Evolutionary conservation across 2,329 filamentous ascomycete species (phyloP).

Genomic region (Laburnicola sp.): DNA sequence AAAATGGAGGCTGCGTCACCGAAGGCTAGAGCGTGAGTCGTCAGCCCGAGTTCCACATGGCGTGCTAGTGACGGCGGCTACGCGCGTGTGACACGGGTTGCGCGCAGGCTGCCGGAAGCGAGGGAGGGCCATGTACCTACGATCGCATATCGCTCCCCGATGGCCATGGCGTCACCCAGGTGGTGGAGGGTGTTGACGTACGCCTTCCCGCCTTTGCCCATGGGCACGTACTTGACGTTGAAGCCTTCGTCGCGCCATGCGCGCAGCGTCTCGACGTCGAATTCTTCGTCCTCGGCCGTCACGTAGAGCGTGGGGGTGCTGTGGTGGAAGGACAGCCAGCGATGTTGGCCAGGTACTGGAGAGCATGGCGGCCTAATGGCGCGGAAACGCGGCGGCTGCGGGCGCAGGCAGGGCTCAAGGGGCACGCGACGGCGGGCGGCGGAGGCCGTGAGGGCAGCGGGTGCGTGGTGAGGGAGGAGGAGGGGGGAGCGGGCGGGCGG

Average conservation of each 20-base stretch:
- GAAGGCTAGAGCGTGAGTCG: constrained; percentile 53
- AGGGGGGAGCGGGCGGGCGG: neutral
- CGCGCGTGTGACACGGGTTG: constrained; percentile 1
- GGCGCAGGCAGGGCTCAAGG: neutral
- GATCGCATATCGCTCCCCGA: constrained; percentile 65
- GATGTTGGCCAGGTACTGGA: constrained; percentile 41
- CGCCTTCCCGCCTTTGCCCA: constrained; percentile 53
- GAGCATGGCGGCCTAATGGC: constrained; percentile 28
- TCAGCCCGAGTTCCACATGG: neutral
- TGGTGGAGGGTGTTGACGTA: constrained; percentile 54
- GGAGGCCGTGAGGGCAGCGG: neutral
- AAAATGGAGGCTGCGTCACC: constrained; percentile 63
- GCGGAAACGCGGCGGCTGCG: constrained; percentile 1
- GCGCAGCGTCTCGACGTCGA: constrained; percentile 57
- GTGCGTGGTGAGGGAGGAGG: neutral
- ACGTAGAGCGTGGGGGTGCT: constrained; percentile 53
- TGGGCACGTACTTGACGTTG: constrained; percentile 59
- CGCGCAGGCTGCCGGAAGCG: neutral
- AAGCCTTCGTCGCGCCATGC: constrained; percentile 66
- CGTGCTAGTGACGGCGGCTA: constrained; percentile 1
- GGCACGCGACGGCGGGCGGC: neutral
- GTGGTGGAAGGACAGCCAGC: constrained; percentile 46
- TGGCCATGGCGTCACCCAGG: constrained; percentile 57
- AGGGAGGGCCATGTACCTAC: constrained; percentile 55
- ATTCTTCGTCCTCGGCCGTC: constrained; percentile 57